phyloP scores from a whole-genome alignment of 768 basidiomycete species.

The Pulveroboletus sp. region DNA sequence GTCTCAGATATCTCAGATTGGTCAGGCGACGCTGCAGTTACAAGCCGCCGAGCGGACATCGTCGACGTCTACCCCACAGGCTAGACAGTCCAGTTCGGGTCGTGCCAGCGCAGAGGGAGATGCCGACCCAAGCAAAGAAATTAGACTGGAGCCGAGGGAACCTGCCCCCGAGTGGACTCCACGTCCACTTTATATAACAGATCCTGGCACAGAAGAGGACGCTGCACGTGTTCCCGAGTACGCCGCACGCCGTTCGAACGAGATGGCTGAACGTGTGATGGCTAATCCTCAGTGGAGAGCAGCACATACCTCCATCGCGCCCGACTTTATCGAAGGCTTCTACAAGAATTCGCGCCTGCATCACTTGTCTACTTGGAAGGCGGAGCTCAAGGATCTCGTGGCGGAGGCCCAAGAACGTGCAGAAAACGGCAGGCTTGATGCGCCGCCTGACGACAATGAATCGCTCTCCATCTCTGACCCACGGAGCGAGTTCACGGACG shows the following conservation, averaged over 20 bases:
- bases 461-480: not conserved
- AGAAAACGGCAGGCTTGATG: conserved; percentile 36
- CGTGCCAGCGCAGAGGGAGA: not conserved
- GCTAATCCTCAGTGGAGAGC: conserved; percentile 80
- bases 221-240: conserved; percentile 55
- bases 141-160: not conserved
- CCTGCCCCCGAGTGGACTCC: conserved; percentile 9
- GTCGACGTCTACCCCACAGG: not conserved
- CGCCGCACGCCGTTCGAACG: conserved; percentile 65
- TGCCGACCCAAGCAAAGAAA: conserved; percentile 2
- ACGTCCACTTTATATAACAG: conserved; percentile 35
- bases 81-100: not conserved
- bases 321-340: conserved; percentile 83
- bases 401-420: conserved; percentile 71
- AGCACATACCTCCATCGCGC: conserved; percentile 80
- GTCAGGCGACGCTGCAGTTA: conserved; percentile 16
- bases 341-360: conserved; percentile 89
- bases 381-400: conserved; percentile 78
- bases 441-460: not conserved
- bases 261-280: conserved; percentile 73
- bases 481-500: conserved; percentile 6
- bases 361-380: conserved; percentile 87
- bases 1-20: conserved; percentile 40
- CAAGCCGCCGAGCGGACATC: conserved; percentile 6
- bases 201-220: conserved; percentile 39